phyloP scores from a whole-genome alignment of 179 eudicot species.

The Spinacia oleracea region DNA sequence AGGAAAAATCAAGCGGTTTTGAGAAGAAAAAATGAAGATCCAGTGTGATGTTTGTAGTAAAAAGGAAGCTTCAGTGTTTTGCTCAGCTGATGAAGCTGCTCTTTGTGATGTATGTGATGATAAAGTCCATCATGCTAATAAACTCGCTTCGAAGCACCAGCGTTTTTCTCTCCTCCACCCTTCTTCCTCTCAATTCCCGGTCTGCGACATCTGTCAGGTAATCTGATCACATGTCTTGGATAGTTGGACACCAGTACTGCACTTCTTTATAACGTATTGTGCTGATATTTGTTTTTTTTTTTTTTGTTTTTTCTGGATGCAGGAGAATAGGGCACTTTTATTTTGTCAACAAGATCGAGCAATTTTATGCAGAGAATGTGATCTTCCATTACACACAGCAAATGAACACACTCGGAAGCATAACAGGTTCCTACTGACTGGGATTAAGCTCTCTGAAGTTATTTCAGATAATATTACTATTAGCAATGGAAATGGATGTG shows the following conservation, averaged over 20 bases:
- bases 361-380: conserved; percentile 77
- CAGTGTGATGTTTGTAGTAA: conserved; percentile 81
- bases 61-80: conserved; percentile 64
- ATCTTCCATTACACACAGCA: conserved; percentile 68
- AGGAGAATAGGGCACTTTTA: conserved; percentile 72
- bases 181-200: conserved; percentile 45
- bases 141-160: conserved; percentile 76
- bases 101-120: conserved; percentile 79
- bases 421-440: conserved; percentile 68
- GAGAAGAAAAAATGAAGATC: conserved; percentile 69
- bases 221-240: neutral
- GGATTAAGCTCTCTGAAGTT: conserved; percentile 57
- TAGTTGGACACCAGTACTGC: too few species aligned
- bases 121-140: conserved; percentile 85
- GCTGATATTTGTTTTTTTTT: too few species aligned
- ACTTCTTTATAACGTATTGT: neutral
- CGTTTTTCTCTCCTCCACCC: conserved; percentile 66
- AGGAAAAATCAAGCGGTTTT: too few species aligned
- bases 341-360: conserved; percentile 91
- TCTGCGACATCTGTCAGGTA: conserved; percentile 84
- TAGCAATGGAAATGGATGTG: conserved; percentile 18
- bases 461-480: neutral
- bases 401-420: conserved; percentile 70
- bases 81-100: conserved; percentile 88
- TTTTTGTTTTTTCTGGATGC: neutral